Evolutionary conservation across 768 basidiomycete species (phyloP).

Genomic region (Grammothele lineata): DNA sequence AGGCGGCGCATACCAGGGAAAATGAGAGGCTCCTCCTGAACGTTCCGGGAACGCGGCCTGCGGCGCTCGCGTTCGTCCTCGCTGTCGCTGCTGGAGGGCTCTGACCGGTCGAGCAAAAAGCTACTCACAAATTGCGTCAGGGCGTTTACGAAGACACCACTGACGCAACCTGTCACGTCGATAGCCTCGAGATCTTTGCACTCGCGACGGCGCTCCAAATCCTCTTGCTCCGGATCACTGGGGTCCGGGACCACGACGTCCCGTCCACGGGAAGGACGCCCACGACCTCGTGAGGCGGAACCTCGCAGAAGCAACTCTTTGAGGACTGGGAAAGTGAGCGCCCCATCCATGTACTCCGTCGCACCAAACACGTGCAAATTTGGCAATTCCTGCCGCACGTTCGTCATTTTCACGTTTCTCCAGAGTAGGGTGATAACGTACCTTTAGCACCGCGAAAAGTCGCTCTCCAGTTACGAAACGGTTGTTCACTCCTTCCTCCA

Average conservation of each 20-base stretch:
- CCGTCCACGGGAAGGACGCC: slow-evolving; percentile 65
- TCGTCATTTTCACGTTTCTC: not conserved
- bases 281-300: slow-evolving; percentile 59
- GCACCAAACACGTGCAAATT: slow-evolving; percentile 88
- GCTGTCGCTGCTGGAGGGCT: slow-evolving; percentile 41
- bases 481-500: slow-evolving; percentile 83
- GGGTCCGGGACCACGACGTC: slow-evolving; percentile 41
- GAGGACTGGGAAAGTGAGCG: slow-evolving; percentile 79
- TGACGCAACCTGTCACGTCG: slow-evolving; percentile 94
- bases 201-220: slow-evolving; percentile 66
- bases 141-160: slow-evolving; percentile 82
- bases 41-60: slow-evolving; percentile 28
- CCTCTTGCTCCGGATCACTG: slow-evolving; percentile 69
- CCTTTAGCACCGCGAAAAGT: slow-evolving; percentile 74
- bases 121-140: slow-evolving; percentile 77
- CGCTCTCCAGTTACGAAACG: slow-evolving; percentile 93
- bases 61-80: slow-evolving; percentile 33
- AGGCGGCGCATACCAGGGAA: slow-evolving; percentile 76
- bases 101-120: slow-evolving; percentile 46
- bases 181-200: slow-evolving; percentile 82
- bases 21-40: slow-evolving; percentile 47
- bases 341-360: slow-evolving; percentile 97
- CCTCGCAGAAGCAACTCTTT: slow-evolving; percentile 91
- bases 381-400: slow-evolving; percentile 70
- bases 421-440: slow-evolving; percentile 27